Base-by-base conservation (phyloP, 2,329 filamentous ascomycete species). In the Tolypocladium inflatum region DNA sequence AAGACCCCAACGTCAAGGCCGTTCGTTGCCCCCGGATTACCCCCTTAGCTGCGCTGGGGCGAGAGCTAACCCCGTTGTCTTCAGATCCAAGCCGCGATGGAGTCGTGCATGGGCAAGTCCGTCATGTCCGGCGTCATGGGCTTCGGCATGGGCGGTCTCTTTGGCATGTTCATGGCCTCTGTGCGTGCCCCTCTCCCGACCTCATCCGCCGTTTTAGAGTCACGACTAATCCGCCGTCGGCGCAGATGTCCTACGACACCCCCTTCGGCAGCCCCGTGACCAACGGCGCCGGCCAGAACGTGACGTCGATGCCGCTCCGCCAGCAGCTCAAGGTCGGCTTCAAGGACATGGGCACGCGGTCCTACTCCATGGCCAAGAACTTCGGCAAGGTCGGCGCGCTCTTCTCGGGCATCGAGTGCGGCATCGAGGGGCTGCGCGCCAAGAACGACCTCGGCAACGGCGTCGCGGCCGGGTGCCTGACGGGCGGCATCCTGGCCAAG, bases 91-190 rank as follows among this genome's bases (percentile, higher is more conserved):
- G 75, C 79, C 30, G 84, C 85, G 50, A 96, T 97, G 90, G 92
- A 97, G 74, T 95, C 90, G 39, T 99, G 94, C 71, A 85, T 88
- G 30, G 87, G 87, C 59, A 99, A 99, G 74, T 89, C 91, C 21
- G 87, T 85, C 65, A 88, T 99, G 75, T 89, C 92, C 0, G 94
- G 93, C 58, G 90, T 88, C 30, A 95, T 95, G 84, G 94, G 94
- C 19, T 97, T 97, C 68, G 94, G 87, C 42, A 87, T 99, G 64
- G 94, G 94, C 62, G 94, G 91, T 67, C 79, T 95, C 50, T 99
- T 99, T 66, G 94, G 94, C 65, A 82, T 97, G 67, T 99, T 99
- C 79, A 99, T 97, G 93, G 91, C 92, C 60, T 94, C 90, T 68
- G 91, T 96, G 85, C 63, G 88, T 42, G 7, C 41, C 38, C 60